Conservation (phyloP, 2,329 filamentous ascomycete genomes). For the Paracoccidioides brasiliensis region DNA sequence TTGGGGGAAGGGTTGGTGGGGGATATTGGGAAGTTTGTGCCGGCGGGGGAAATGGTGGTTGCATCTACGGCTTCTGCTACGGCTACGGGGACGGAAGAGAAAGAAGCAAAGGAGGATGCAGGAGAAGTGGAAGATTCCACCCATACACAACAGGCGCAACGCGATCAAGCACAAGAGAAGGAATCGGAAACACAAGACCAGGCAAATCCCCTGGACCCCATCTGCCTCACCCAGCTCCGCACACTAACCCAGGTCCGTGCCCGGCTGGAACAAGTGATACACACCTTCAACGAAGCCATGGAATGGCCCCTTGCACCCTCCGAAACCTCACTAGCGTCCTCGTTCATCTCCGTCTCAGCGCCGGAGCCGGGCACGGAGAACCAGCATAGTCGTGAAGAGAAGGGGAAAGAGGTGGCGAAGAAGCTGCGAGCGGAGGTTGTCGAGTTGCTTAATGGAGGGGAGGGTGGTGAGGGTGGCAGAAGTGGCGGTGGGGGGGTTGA, state of each 20-base stretch:
- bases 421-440: conserved; percentile 57
- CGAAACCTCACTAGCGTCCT: conserved; percentile 68
- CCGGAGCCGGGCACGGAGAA: conserved; percentile 56
- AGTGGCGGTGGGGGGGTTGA: conserved; percentile 52
- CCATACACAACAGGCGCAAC: conserved; percentile 2
- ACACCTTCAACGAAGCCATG: conserved; percentile 89
- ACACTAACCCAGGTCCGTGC: conserved; percentile 69
- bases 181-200: not conserved
- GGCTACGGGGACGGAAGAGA: not conserved
- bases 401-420: conserved; percentile 68
- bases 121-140: not conserved
- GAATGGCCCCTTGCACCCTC: conserved; percentile 86
- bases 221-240: conserved; percentile 64
- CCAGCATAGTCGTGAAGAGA: conserved; percentile 61
- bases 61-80: conserved; percentile 3
- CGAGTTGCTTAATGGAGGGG: conserved; percentile 46
- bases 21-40: conserved; percentile 62
- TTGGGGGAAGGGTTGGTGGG: conserved; percentile 56
- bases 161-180: not conserved
- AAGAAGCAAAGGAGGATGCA: not conserved
- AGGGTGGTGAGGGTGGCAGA: conserved; percentile 40
- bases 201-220: conserved; percentile 36
- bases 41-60: conserved; percentile 26
- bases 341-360: conserved; percentile 79
- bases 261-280: conserved; percentile 79